phyloP scores from a whole-genome alignment of 345 rosid genomes.

The Abelmoschus esculentus region DNA sequence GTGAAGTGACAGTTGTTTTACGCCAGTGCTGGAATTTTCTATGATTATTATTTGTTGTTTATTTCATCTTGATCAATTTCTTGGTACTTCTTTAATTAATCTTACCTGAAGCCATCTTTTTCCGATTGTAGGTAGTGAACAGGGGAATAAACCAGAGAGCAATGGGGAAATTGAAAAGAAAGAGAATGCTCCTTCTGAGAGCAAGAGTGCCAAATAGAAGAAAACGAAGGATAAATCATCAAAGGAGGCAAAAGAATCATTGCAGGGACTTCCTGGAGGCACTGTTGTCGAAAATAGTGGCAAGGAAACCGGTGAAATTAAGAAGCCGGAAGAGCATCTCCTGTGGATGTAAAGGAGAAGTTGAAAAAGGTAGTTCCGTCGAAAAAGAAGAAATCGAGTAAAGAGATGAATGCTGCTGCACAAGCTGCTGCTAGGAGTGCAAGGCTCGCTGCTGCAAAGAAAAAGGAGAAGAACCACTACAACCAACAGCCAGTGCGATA shows the following conservation, averaged over 20 bases:
- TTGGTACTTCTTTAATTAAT: not conserved
- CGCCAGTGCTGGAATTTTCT: not conserved
- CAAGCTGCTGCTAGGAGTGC: slow-evolving; percentile 60
- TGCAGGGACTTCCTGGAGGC: slow-evolving; percentile 29
- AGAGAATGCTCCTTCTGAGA: slow-evolving; percentile 46
- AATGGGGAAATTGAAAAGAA: slow-evolving; percentile 48
- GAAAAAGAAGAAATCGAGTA: slow-evolving; percentile 54
- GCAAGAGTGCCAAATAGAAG: slow-evolving; percentile 65
- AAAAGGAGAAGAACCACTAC: slow-evolving; percentile 77
- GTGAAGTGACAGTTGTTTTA: not conserved
- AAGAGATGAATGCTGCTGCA: slow-evolving; percentile 69
- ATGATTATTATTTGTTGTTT: not conserved
- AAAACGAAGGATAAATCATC: slow-evolving; percentile 55
- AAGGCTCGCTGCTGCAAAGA: slow-evolving; percentile 73
- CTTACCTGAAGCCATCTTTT: not conserved
- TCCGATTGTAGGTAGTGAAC: slow-evolving; percentile 18
- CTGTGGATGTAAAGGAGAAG: slow-evolving; percentile 53
- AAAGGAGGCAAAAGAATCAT: slow-evolving; percentile 50
- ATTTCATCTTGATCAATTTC: not conserved
- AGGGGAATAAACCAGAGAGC: slow-evolving; percentile 29
- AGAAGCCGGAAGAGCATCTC: slow-evolving; percentile 36
- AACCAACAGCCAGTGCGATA: slow-evolving; percentile 72
- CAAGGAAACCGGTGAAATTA: slow-evolving; percentile 26
- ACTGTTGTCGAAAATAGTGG: slow-evolving; percentile 22
- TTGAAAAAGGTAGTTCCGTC: slow-evolving; percentile 47